Base-by-base conservation (phyloP, 768 basidiomycete species). In the Rhizopogon roseolus region DNA sequence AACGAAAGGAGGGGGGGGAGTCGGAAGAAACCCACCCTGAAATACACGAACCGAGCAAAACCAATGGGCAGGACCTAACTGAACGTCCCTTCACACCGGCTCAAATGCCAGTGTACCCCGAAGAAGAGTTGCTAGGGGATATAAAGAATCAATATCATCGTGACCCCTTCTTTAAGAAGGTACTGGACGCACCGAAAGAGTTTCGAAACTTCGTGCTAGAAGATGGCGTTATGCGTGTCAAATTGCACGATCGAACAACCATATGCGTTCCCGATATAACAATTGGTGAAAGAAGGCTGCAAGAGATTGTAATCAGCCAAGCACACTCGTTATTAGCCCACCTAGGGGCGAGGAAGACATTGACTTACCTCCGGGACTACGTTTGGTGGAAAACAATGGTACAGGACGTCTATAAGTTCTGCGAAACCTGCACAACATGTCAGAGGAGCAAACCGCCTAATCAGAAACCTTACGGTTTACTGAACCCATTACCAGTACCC, bases 311-410 rank as follows among this genome's bases (percentile, higher is more conserved):
- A 0, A 72, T 75, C 0, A 55, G 57, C 0, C 68, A 73, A 34
- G 72, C 70, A 1, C 74, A 75, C 40, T 73, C 71, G 0, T 13
- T 75, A 0, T 48, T 75, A 1, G 74, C 74, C 1, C 74, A 75
- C 52, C 49, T 75, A 1, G 71, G 74, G 0, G 22, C 56, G 0
- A 32, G n/a, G 5, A 76, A 73, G 53, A 75, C 74, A 0, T 27
- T 74, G 0, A 44, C 40, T 3, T 69, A 67, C 40, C 58, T 76
- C 0, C 41, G 62, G 5, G 64, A 73, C 22, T 54, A 71, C 6
- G 67, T 74, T 0, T 41, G 41, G 41, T 41, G 41, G 41, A 41
- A 41, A 1, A 22, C 11, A 0, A 41, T 76, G 55, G 64, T 63
- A 0, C 11, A 41, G 0, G 73, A 76, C 40, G 60, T 68, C 0